phyloP scores from a whole-genome alignment of 768 basidiomycete species.

The Amanita polypyramis region DNA sequence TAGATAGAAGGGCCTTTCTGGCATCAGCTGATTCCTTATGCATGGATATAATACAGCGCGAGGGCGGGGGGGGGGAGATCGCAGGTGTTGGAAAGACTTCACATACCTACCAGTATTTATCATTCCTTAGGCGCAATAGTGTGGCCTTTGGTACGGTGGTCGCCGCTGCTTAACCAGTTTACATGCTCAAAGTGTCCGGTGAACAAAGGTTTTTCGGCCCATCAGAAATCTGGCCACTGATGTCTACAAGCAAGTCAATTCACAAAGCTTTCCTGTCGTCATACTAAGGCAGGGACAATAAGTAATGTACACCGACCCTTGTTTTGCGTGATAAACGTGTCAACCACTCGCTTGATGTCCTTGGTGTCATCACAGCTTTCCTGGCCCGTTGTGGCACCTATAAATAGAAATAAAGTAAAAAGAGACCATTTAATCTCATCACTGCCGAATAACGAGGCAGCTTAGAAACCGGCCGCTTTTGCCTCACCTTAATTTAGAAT shows the following conservation, averaged over 20 bases:
- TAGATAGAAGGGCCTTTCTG: slow-evolving; percentile 8
- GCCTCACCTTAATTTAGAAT: no score
- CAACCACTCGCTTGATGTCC: no score
- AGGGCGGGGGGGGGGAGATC: neutral
- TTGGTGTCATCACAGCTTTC: no score
- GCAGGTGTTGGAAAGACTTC: neutral
- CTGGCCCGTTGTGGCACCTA: no score
- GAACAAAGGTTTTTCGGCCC: neutral
- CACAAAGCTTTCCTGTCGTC: neutral
- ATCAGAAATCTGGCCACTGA: neutral
- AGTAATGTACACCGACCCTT: neutral
- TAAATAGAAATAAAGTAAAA: no score
- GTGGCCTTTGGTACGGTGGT: neutral
- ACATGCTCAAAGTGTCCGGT: neutral
- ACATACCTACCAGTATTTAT: neutral
- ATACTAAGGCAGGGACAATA: neutral
- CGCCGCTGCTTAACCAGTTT: neutral
- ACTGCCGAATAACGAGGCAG: neutral
- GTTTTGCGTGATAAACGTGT: no score
- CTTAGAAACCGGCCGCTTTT: neutral
- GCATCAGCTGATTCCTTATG: slow-evolving; percentile 12
- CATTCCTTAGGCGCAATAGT: neutral
- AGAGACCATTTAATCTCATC: no score
- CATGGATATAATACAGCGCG: neutral
- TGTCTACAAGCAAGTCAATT: neutral